Evolutionary conservation across 2,329 filamentous ascomycete species (phyloP), one percentile per base, ranked within the genome.

Genomic region (Neophaeococcomyces aloes): DNA sequence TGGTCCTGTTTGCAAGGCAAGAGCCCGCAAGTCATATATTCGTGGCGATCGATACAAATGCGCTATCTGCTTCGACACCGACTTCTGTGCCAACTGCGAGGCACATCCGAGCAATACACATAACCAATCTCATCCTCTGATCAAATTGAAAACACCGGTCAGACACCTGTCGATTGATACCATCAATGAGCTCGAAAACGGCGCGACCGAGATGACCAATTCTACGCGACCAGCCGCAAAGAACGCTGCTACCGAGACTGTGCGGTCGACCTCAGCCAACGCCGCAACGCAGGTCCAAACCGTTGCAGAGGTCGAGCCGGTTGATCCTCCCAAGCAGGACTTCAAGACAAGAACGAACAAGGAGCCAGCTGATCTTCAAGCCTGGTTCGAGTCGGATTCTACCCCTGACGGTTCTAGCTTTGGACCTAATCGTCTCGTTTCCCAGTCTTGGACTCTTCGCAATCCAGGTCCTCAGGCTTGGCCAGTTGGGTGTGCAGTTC

Each of bases 51-150:
- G 91, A 51, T 98, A 91, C 76, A 98, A 98, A 78, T 98, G 91
- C 61, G 86, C 89, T 41, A 82, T 98, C 45, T 98, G 91, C 70
- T 75, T 93, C 58, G 88, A 98, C 61, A 82, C 82, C 27, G 91
- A 98, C 65, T 94, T 95, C 69, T 98, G 91, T 62, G 86, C 84
- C 59, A 83, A 77, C 59, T 98, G 91, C 67, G 93, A 98, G 68
- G 86, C 89, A 38, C 79, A 79, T 56, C 91, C 91, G 6, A 71
- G 72, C 51, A 89, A 93, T 63, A 70, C 69, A 17, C 91, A 98
- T 70, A 95, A 96, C 71, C 81, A 79, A 64, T 94, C 88, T n/a
- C 91, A 98, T 57, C 91, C 91, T 21, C 70, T 98, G 55, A 87
- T 98, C 70, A 95, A 94, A 69, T 87, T 98, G 71, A 94, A 86